Evolutionary conservation across 139 green algal species (phyloP).

Genomic region (Tetratostichococcus sp.): DNA sequence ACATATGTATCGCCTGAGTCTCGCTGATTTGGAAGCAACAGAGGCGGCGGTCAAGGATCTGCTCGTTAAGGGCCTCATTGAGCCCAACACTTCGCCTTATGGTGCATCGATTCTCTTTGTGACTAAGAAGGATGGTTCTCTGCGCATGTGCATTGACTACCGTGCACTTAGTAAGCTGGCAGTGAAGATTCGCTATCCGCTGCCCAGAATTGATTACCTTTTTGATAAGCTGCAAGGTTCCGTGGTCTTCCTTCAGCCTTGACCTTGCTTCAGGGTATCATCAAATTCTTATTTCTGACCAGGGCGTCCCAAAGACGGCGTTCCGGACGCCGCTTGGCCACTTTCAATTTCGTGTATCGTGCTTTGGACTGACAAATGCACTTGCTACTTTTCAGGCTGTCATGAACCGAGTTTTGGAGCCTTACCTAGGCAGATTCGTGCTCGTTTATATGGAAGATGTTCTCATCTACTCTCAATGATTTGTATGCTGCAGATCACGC

Average conservation of each 20-base stretch:
- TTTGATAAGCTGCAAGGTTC: conserved; percentile 36
- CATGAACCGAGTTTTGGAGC: conserved; percentile 35
- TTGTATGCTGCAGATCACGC: conserved; percentile 33
- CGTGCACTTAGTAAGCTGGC: neutral
- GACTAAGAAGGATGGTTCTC: conserved; percentile 44
- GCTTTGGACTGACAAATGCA: conserved; percentile 48
- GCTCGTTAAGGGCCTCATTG: conserved; percentile 44
- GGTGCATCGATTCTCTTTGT: conserved; percentile 46
- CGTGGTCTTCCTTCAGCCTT: conserved; percentile 30
- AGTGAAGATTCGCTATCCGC: neutral
- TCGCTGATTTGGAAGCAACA: conserved; percentile 40
- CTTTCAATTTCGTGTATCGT: conserved; percentile 32
- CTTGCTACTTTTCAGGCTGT: conserved; percentile 38
- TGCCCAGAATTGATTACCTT: conserved; percentile 22
- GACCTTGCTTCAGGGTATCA: conserved; percentile 41
- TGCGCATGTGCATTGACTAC: conserved; percentile 39
- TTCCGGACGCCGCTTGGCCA: conserved; percentile 27
- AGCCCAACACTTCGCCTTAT: conserved; percentile 40
- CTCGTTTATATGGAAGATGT: conserved; percentile 63
- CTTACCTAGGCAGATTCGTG: conserved; percentile 30
- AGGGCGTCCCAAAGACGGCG: conserved; percentile 35
- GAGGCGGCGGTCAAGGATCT: conserved; percentile 41
- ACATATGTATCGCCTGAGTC: conserved; percentile 32
- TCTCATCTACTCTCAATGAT: conserved; percentile 33
- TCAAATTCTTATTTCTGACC: conserved; percentile 20